Evolutionary conservation across 2,329 filamentous ascomycete genomes (phyloP).

Genomic region (Colletotrichum echinochloae): DNA sequence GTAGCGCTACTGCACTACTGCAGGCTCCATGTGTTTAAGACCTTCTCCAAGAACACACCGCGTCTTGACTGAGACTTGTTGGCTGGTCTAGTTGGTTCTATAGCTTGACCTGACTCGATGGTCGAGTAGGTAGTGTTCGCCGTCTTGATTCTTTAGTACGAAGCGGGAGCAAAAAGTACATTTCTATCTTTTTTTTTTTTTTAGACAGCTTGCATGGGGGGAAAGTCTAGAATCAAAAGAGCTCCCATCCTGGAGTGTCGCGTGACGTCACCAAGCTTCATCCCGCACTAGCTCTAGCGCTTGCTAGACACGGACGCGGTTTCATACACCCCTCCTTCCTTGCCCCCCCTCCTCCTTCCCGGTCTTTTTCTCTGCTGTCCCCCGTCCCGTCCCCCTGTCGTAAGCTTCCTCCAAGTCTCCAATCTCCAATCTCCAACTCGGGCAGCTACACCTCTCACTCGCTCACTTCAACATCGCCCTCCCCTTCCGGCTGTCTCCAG

Average conservation of each 20-base stretch:
- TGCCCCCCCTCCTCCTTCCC: neutral
- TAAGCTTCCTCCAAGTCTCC: neutral
- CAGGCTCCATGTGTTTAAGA: neutral
- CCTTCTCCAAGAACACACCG: neutral
- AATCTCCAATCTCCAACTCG: neutral
- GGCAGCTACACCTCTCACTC: neutral
- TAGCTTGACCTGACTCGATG: slow-evolving; percentile 1
- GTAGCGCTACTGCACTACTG: neutral
- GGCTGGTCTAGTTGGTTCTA: neutral
- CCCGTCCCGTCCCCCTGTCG: neutral
- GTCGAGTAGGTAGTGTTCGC: no score
- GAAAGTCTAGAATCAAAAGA: slow-evolving; percentile 26
- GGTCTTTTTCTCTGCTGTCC: neutral
- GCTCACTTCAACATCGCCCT: neutral
- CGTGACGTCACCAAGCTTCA: slow-evolving; percentile 25
- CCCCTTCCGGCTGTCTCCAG: neutral
- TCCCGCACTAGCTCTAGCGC: slow-evolving; percentile 19
- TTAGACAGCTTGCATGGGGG: neutral
- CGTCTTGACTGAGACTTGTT: neutral
- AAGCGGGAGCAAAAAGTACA: neutral
- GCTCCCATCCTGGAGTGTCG: slow-evolving; percentile 20
- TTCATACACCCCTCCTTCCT: slow-evolving; percentile 33
- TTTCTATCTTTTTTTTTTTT: neutral
- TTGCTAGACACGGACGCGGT: slow-evolving; percentile 31
- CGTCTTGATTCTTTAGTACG: neutral